Conservation (phyloP, 2,329 filamentous ascomycete species). For the Talaromyces rugulosus region DNA sequence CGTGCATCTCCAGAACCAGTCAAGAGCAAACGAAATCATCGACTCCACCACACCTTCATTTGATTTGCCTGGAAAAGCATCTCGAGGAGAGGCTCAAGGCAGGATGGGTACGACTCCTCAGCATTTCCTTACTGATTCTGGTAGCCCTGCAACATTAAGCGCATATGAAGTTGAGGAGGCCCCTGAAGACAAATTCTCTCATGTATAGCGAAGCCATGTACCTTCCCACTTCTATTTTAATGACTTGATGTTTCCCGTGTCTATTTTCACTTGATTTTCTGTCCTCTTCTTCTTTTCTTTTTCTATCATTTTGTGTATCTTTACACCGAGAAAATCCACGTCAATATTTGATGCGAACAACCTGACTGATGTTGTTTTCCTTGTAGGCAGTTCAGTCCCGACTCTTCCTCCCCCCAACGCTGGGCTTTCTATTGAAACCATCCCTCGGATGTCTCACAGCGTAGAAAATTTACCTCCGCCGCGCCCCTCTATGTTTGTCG, state of each 20-base stretch:
- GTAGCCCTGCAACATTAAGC: slow-evolving; percentile 25
- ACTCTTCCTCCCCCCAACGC: slow-evolving; percentile 16
- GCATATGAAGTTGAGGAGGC: slow-evolving; percentile 38
- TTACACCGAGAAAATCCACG: slow-evolving; percentile 3
- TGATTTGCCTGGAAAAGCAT: slow-evolving; percentile 20
- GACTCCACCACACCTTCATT: slow-evolving; percentile 13
- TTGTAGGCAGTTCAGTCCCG: slow-evolving; percentile 29
- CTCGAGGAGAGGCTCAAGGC: slow-evolving; percentile 19
- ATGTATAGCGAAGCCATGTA: background rate
- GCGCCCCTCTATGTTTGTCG: slow-evolving; percentile 36
- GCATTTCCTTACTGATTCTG: slow-evolving; percentile 27
- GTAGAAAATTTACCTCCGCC: slow-evolving; percentile 20
- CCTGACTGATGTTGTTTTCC: slow-evolving; percentile 11
- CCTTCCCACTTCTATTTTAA: background rate
- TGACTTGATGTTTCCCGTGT: background rate
- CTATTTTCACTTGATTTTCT: background rate
- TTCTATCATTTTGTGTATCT: background rate
- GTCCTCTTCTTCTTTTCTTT: background rate
- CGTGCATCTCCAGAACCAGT: slow-evolving; percentile 31
- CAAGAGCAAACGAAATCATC: slow-evolving; percentile 35
- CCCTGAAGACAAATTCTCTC: slow-evolving; percentile 5
- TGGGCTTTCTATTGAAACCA: slow-evolving; percentile 9
- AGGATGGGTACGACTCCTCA: slow-evolving; percentile 28
- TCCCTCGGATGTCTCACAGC: slow-evolving; percentile 23
- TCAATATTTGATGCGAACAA: slow-evolving; percentile 1